Base-by-base conservation (phyloP, 2,329 filamentous ascomycete species). In the Boeremia lycopersici region DNA sequence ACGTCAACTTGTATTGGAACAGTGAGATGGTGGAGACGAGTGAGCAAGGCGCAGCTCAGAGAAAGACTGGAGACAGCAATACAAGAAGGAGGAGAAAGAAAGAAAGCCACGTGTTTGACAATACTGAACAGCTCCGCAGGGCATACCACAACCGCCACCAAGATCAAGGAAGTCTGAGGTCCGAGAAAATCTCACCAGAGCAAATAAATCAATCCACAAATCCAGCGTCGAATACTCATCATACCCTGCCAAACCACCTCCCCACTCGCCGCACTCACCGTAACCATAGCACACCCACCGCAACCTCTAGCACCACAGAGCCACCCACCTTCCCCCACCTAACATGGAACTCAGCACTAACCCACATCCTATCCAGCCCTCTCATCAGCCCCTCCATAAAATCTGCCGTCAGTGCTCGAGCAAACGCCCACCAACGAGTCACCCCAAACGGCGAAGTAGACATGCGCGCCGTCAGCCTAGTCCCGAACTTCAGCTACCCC, bases 401-500 rank as follows among this genome's bases (percentile, higher is more conserved):
- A 2, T 47, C 56, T 23, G 41, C 43, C 10, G 13, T 41, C 2
- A 15, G 30, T 0, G 33, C 40, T 12, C 40, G 40, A 5, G n/a
- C 26, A 33, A 4, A 13, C 10, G 11, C 4, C 26, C 31, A 9
- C 2, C 42, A 36, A 12, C 44, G 23, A 12, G 38, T 10, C 13
- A 41, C 3, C 13, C 6, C 11, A 9, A 31, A 36, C 25, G 45
- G 28, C 15, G 26, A 19, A 33, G 33, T 54, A 1, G n/a, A 39
- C 6, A 26, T 36, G 13, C 3, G 17, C 2, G 47, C 56, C 26
- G 51, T 53, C 9, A 55, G 48, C 3, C 50, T 68, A 8, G 64
- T 69, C 10, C 65, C 67, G 5, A 69, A 68, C 39, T 70, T 70
- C 42, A 67, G 61, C 13, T 61, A 60, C 17, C 64, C 65, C 0